Evolutionary conservation across 2,329 filamentous ascomycete genomes (phyloP), one percentile per base, ranked within the genome.

Genomic region (Diplodia corticola): DNA sequence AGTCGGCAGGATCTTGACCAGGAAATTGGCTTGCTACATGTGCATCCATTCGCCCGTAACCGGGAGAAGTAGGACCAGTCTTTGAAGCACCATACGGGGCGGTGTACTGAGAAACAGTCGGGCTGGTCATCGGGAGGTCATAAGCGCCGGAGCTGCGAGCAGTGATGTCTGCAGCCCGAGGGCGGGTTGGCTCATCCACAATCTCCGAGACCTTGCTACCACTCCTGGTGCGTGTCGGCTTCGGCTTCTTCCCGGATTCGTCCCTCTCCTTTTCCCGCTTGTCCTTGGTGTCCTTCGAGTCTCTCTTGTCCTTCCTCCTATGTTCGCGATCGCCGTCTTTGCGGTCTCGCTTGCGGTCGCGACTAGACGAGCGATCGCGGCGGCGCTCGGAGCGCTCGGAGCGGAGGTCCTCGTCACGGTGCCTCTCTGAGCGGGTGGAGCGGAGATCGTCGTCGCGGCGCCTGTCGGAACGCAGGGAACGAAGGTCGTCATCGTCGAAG

Each of bases 11-110:
- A 66, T 85, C 80, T 72, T 87, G 85, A 57, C 85, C 85, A 5
- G 85, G 86, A 70, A 88, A 88, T 70, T 88, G 86, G 70, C 84
- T 80, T 40, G 80, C 76, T 35, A 86, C 78, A 71, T 85, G 82
- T 35, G 83, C 55, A 48, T 63, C 55, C 33, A 57, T 64, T 17
- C 64, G 57, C 33, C 51, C 44, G 26, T 60, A 55, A n/a, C 30
- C 44, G 26, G 50, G 67, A 12, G 69, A 75, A 66, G 75, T 70
- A 65, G 71, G 74, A 66, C 73, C 74, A 35, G 76, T 75, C 73
- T 74, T 73, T 67, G 74, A 71, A 63, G 73, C 73, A 55, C 73
- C 74, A 67, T 67, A 71, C 69, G 75, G 76, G 55, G 72, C 73
- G n/a, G 76, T 72, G 64, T 76, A 77, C 66, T 72, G 75, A 49